Conservation (phyloP, 768 basidiomycete genomes). For the Phlebiopsis gigantea region DNA sequence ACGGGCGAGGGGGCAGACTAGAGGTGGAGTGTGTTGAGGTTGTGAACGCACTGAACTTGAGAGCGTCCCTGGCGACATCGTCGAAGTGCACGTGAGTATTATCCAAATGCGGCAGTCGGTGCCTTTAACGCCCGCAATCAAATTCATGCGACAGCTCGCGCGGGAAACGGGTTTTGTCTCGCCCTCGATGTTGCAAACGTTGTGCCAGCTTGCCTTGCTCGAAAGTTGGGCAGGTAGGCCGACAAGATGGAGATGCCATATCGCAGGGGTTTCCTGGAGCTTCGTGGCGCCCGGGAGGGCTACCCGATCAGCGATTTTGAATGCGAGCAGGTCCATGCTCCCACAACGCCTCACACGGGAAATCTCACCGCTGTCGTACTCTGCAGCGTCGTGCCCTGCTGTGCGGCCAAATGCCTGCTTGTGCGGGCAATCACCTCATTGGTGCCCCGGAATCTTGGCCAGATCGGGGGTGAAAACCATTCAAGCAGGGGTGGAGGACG, state of each 20-base stretch:
- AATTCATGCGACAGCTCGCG: too few species aligned
- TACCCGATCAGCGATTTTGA: background rate
- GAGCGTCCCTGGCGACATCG: background rate
- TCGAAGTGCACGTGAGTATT: background rate
- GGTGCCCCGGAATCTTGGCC: background rate
- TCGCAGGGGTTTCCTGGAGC: background rate
- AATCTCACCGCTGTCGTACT: background rate
- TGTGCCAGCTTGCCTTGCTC: background rate
- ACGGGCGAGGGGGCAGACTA: background rate
- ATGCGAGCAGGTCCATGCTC: background rate
- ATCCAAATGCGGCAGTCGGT: conserved; percentile 3
- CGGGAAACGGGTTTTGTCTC: too few species aligned
- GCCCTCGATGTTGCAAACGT: too few species aligned
- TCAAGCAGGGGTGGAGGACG: background rate
- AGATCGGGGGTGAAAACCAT: conserved; percentile 4
- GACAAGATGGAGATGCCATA: background rate
- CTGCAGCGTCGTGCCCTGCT: too few species aligned
- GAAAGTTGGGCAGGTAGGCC: background rate
- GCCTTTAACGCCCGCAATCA: conserved; percentile 5
- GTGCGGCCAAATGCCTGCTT: too few species aligned
- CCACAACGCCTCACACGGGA: background rate
- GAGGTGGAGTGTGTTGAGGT: background rate
- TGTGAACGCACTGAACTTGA: background rate
- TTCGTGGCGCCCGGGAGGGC: background rate
- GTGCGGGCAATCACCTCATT: background rate